Percentiles rank a stretch among this genome's conserved stretches.
Evolutionary conservation across 2,329 filamentous ascomycete species (phyloP).

Genomic region (Diaporthe batatas): DNA sequence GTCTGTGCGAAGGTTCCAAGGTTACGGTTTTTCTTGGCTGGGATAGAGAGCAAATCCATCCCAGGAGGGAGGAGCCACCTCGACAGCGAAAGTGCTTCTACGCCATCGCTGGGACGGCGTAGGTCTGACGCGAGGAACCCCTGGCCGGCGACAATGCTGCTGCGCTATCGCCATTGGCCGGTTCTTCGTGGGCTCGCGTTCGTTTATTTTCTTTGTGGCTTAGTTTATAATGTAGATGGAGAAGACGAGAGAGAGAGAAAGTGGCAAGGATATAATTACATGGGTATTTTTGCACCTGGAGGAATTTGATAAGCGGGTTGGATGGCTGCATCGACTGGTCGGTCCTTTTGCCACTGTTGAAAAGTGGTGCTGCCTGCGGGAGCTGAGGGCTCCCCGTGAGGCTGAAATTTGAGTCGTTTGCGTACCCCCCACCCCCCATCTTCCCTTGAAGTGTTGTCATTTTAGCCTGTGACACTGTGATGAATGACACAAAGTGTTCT

Average conservation of each 20-base stretch:
- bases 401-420: constrained; percentile 12
- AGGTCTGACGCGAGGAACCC: constrained; percentile 57
- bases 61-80: constrained; percentile 46
- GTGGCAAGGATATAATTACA: not conserved
- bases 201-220: constrained; percentile 20
- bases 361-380: too few species aligned
- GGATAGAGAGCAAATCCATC: constrained; percentile 29
- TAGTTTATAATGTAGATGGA: not conserved
- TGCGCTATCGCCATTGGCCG: constrained; percentile 62
- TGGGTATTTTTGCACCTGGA: not conserved
- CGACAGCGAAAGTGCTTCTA: constrained; percentile 69
- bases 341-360: not conserved
- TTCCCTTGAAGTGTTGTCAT: not conserved
- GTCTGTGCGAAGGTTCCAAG: constrained; percentile 50
- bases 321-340: not conserved
- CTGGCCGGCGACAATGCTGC: constrained; percentile 63
- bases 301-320: not conserved
- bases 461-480: not conserved
- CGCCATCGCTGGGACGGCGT: constrained; percentile 69
- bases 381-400: not conserved
- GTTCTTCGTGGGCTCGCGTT: constrained; percentile 42
- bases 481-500: not conserved
- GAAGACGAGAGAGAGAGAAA: too few species aligned
- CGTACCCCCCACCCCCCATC: not conserved
- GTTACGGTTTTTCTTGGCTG: constrained; percentile 42